Base-by-base conservation (phyloP, 345 rosid species). In the Eucalyptus shirleyi region DNA sequence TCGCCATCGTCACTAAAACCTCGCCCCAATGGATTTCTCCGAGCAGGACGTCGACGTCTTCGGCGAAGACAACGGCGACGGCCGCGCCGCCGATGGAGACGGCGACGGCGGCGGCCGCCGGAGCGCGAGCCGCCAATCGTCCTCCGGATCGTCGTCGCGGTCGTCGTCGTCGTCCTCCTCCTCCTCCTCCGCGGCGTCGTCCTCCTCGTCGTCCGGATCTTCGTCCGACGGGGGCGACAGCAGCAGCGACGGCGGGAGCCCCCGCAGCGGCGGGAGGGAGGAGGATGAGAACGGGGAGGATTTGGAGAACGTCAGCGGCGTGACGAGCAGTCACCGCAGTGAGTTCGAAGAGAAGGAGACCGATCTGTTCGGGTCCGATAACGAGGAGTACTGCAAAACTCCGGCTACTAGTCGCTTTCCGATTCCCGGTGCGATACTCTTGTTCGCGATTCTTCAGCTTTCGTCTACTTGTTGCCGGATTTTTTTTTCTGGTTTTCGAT, bases 301-400 rank as follows among this genome's bases (percentile, higher is more conserved):
- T 65, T 94, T 91, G 24, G 94, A 90, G 40, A 86, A 72, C 45
- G 50, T 60, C 90, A 88, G 67, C 47, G 89, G 65, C 80, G 88
- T 88, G 81, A 42, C 55, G 86, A 42, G 65, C 83, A 60, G 89
- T 80, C 89, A 88, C 80, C 69, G 72, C 21, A 87, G 69, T 87
- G 60, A 91, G 53, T 40, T 49, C 45, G 92, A 87, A 51, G 53
- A 53, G 37, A 90, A 92, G 17, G 95, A 91, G 72, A 93, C 87
- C 42, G 99, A 98, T 94, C 96, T 97, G 69, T 98, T 97, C 92
- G 99, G 97, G 16, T 94, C 98, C 89, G 99, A 96, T 91, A 96
- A 96, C 87, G 97, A 96, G 93, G 99, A 95, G 87, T 97, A 97
- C 91, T 94, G 95, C 86, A 96, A 95, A 90, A 97, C 99, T 83